Conservation (phyloP, 2,329 filamentous ascomycete genomes). For the Aureobasidium sp. region DNA sequence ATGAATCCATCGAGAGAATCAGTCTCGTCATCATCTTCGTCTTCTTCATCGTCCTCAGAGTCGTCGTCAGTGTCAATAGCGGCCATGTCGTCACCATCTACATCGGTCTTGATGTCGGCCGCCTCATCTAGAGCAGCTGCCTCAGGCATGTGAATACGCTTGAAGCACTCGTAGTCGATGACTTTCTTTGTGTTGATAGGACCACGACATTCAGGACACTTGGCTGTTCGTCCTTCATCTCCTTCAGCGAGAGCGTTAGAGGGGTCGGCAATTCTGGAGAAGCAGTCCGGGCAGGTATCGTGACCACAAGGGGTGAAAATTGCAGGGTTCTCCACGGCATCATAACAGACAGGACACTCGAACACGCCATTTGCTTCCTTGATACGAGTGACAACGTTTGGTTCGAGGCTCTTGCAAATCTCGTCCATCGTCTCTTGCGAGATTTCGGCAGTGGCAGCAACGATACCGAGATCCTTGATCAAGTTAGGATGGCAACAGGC, state of each 20-base stretch:
- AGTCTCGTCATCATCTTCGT: constrained; percentile 31
- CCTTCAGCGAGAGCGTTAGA: constrained; percentile 51
- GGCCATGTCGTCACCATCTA: constrained; percentile 25
- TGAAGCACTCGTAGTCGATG: constrained; percentile 68
- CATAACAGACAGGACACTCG: constrained; percentile 77
- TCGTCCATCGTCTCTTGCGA: constrained; percentile 50
- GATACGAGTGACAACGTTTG: constrained; percentile 59
- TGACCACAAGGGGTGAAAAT: constrained; percentile 83
- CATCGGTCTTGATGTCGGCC: constrained; percentile 19
- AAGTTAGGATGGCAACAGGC: constrained; percentile 71
- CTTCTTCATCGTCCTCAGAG: constrained; percentile 33
- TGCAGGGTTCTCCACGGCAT: constrained; percentile 64
- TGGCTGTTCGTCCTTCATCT: constrained; percentile 48
- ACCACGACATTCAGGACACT: constrained; percentile 71
- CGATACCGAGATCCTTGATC: constrained; percentile 57
- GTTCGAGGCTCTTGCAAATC: constrained; percentile 54
- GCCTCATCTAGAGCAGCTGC: constrained; percentile 22
- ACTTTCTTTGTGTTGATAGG: constrained; percentile 59
- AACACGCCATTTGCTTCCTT: constrained; percentile 52
- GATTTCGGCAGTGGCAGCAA: constrained; percentile 38
- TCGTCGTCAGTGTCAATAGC: constrained; percentile 31
- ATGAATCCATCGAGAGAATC: constrained; percentile 48
- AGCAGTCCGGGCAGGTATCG: constrained; percentile 69
- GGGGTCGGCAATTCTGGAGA: constrained; percentile 61
- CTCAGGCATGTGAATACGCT: constrained; percentile 61